Evolutionary conservation across 495 filamentous ascomycete genomes (phyloP), one percentile per base, ranked within the genome.

Genomic region (Rusavskia elegans): DNA sequence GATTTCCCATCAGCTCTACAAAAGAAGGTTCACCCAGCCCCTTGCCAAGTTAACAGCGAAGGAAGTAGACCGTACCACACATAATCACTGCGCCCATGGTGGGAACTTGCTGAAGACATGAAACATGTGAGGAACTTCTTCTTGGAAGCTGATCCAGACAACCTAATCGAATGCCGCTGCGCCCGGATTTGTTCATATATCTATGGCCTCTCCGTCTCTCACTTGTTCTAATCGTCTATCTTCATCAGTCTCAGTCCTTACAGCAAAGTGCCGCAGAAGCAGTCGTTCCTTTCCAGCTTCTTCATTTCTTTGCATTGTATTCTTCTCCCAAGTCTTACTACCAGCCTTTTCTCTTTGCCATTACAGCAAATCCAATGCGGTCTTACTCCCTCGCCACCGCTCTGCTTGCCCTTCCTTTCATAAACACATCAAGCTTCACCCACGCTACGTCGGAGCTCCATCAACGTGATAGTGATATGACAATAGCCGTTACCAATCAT

Each of bases 401-500:
- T 42, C n/a, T 17, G n/a, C 2, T 46, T 9, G 20, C 44, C 16
- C 20, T 46, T 23, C 44, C 23, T 46, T 25, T 46, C 19, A 16
- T 23, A 20, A 23, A 10, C 21, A 2, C 21, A 16, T 13, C 44
- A 29, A n/a, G 19, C 19, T 16, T 29, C 19, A 17, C 44, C 21
- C 44, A 29, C 9, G 44, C 40, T 9, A 42, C 20, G n/a, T 19
- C n/a, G 8, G 32, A 35, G 32, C 32, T 35, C 13, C 3, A 35
- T 14, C 32, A 42, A 42, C 39, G 39, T 42, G 39, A 46, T n/a
- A 36, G 50, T 21, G 25, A 30, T 30, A 36, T 52, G 11, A 52
- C 50, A 36, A 41, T 52, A n/a, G 32, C 36, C 9, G 17, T 52
- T 27, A 52, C 50, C n/a, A 52, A 52, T 37, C 16, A 17, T 17